Evolutionary conservation across 768 basidiomycete genomes (phyloP), one percentile per base, ranked within the genome.

Genomic region (Hemileccinum rubropunctum): DNA sequence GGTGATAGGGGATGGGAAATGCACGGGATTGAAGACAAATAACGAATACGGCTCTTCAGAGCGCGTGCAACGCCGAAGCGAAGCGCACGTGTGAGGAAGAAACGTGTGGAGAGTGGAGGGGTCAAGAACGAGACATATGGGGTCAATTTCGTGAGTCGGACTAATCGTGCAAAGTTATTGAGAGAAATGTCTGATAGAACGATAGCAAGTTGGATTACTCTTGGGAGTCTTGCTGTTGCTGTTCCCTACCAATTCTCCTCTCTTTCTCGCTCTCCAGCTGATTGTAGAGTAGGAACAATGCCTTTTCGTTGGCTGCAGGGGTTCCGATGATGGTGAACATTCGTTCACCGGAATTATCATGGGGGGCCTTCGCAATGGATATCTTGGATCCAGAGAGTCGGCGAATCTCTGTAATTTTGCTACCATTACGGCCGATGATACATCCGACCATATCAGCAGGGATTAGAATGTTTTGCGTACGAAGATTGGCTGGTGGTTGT

Each of bases 241-340:
- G 80, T 68, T 92, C 91, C 57, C 86, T 78, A 48, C 89, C 89
- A 50, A 94, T 89, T 61, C 93, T 80, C 70, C 93, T 81, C 74
- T 95, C 91, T 75, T 95, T 95, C 81, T 95, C 92, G 66, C 85
- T 93, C 74, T 97, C 95, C 55, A 95, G 76, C 67, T 97, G 95
- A 63, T 95, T 94, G 74, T 98, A 99, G 54, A 99, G 79, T 52
- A 99, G 75, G 78, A 95, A 98, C 51, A 99, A 74, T 2, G 97
- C 97, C 73, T 98, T 95, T 74, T 99, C 95, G 70, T 97, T 98
- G 59, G 91, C 88, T 71, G 94, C 91, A 42, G 92, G 89, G 12
- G 93, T 93, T 48, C 97, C 97, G 41, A 97, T 80, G 67, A 99
- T 98, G 54, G 97, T 93, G 76, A 99, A 99, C 95, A 99, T 98